phyloP scores from a whole-genome alignment of 169 alveolate species.

The Cryptosporidium ryanae region DNA sequence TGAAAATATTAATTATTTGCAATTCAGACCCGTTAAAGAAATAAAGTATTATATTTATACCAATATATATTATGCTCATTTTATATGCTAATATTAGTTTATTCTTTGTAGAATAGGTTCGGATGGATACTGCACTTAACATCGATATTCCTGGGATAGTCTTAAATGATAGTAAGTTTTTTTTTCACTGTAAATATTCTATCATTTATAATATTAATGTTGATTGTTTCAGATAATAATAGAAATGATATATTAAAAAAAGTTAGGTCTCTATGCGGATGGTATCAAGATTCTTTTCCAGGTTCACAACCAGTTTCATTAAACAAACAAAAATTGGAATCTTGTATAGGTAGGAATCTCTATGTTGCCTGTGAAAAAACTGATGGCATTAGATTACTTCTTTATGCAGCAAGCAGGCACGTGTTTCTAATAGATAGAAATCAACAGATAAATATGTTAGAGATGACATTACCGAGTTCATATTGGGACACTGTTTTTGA shows the following conservation, averaged over 20 bases:
- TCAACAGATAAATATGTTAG: constrained; percentile 84
- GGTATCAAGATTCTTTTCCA: constrained; percentile 88
- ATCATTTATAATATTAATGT: neutral
- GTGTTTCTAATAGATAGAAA: constrained; percentile 88
- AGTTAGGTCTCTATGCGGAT: constrained; percentile 81
- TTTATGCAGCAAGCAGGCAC: constrained; percentile 87
- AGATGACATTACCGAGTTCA: constrained; percentile 83
- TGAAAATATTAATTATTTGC: neutral
- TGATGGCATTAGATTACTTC: constrained; percentile 89
- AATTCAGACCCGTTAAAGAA: neutral
- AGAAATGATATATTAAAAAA: constrained; percentile 71
- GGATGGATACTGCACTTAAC: constrained; percentile 53
- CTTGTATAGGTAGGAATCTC: constrained; percentile 76
- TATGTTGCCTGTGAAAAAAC: constrained; percentile 92
- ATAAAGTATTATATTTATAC: neutral
- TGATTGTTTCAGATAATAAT: constrained; percentile 1
- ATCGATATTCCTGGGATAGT: constrained; percentile 58
- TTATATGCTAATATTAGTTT: neutral
- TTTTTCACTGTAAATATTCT: neutral
- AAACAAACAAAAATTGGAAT: constrained; percentile 78
- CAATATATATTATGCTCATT: neutral
- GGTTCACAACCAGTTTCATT: constrained; percentile 91
- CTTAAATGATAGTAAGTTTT: constrained; percentile 56
- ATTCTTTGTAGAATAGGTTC: neutral
- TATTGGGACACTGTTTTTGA: constrained; percentile 56